phyloP scores from a whole-genome alignment of 2,329 filamentous ascomycete genomes.

The Scytalidium lignicola region DNA sequence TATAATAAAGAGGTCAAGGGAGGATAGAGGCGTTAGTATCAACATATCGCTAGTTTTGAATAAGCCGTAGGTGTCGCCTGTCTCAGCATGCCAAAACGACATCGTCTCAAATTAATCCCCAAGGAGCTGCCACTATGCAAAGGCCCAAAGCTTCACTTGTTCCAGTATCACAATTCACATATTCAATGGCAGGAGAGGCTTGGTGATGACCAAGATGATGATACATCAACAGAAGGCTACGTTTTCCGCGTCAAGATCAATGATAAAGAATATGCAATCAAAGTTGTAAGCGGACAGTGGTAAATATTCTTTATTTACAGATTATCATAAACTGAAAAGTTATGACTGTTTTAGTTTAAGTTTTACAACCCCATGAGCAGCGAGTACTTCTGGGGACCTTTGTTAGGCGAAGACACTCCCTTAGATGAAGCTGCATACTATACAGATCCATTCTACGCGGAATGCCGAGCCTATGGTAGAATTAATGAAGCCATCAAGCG shows the following conservation, averaged over 20 bases:
- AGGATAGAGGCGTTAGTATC: too few relatives aligned
- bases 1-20: too few relatives aligned
- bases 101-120: background rate
- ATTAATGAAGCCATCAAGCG: background rate
- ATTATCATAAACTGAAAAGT: background rate
- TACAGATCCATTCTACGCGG: background rate
- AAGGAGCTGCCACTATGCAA: background rate
- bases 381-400: background rate
- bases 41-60: too few relatives aligned
- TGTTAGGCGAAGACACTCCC: background rate
- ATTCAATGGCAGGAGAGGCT: background rate
- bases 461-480: background rate
- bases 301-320: background rate
- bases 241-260: background rate
- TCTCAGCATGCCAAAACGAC: background rate
- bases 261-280: background rate
- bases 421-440: background rate
- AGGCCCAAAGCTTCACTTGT: background rate
- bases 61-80: too few relatives aligned
- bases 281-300: background rate
- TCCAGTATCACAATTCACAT: background rate
- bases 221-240: background rate
- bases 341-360: background rate
- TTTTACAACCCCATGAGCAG: background rate
- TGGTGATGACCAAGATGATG: background rate